Evolutionary conservation across 306 rosid species (phyloP).

Genomic region (Vigna mungo): DNA sequence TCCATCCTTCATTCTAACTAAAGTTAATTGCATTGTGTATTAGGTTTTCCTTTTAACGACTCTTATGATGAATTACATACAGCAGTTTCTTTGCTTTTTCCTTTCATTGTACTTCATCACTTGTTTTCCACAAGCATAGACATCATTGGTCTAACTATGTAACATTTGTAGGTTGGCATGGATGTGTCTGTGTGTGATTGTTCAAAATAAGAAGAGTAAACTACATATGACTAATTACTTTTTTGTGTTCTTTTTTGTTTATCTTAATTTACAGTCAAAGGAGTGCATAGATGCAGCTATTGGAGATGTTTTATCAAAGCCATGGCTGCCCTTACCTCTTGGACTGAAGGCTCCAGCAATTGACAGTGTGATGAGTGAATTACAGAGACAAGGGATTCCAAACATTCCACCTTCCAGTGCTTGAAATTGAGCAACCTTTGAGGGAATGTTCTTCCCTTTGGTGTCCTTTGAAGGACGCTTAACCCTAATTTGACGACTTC

Average conservation of each 20-base stretch:
- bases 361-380: conserved; percentile 74
- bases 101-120: neutral
- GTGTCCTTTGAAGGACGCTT: conserved; percentile 10
- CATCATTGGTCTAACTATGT: neutral
- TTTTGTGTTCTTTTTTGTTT: neutral
- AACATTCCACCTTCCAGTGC: conserved; percentile 71
- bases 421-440: conserved; percentile 36
- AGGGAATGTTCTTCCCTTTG: neutral
- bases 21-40: no score
- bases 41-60: no score
- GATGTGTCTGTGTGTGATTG: no score
- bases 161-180: no score
- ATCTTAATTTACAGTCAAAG: conserved; percentile 62
- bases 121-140: neutral
- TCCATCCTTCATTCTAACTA: no score
- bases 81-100: no score
- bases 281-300: conserved; percentile 91
- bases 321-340: conserved; percentile 92
- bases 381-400: conserved; percentile 86
- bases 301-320: conserved; percentile 83
- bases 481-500: conserved; percentile 76
- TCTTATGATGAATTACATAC: no score
- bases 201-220: no score
- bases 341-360: conserved; percentile 83
- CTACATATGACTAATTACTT: no score